These are phyloP conservation scores for Lactarius quietus DNA, from an alignment of 768 basidiomycete species.

Conservation along the genomic window DNA sequence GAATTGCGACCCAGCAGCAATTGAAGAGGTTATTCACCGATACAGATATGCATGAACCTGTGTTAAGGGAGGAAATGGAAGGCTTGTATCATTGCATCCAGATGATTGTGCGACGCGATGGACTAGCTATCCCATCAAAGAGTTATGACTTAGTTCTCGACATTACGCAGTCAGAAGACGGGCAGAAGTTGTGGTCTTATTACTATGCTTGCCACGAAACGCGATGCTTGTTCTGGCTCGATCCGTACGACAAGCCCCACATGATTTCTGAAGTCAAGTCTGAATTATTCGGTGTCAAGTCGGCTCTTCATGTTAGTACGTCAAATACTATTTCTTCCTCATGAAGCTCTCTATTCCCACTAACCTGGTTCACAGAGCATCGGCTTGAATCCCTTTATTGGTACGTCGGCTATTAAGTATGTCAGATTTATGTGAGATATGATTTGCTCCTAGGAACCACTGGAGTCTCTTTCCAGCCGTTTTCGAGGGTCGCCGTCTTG, in stretches of 20 bases:
- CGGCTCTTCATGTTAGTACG: neutral
- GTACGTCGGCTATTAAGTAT: constrained; percentile 9
- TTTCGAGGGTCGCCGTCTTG: too few species aligned
- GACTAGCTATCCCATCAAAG: constrained; percentile 23
- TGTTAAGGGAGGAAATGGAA: constrained; percentile 39
- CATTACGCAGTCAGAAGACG: constrained; percentile 30
- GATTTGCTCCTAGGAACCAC: constrained; percentile 26
- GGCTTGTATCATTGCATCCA: constrained; percentile 25
- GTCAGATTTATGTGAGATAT: neutral
- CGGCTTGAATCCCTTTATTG: constrained; percentile 29
- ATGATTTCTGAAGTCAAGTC: too few species aligned
- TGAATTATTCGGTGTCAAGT: constrained; percentile 14
- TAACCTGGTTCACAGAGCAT: constrained; percentile 21
- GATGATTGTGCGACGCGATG: constrained; percentile 11
- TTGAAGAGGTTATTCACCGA: constrained; percentile 60
- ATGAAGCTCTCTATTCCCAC: too few species aligned
- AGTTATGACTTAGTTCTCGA: constrained; percentile 23
- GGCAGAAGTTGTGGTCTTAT: constrained; percentile 36
- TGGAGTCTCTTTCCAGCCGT: constrained; percentile 32
- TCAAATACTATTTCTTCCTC: too few species aligned
- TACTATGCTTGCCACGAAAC: too few species aligned
- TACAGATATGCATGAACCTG: constrained; percentile 45
- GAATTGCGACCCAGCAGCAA: too few species aligned
- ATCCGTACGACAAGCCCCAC: constrained; percentile 37
- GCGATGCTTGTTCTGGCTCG: constrained; percentile 62